phyloP scores from a whole-genome alignment of 495 filamentous ascomycete species.

The Viridothelium virens region DNA sequence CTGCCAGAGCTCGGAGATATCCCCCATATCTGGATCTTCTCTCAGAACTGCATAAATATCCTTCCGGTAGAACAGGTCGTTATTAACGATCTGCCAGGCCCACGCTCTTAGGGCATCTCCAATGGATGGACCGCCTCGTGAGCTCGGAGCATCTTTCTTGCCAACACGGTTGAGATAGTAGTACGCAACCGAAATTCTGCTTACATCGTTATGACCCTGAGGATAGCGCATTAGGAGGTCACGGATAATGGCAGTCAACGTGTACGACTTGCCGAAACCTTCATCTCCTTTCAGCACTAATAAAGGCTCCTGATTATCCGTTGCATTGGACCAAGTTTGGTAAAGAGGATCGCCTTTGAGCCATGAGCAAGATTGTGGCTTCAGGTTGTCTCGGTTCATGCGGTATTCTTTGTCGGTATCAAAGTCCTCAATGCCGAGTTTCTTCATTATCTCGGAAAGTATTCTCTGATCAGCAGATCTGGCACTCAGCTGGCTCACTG shows the following conservation, averaged over 20 bases:
- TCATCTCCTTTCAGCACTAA: background rate
- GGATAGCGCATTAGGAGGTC: background rate
- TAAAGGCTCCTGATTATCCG: background rate
- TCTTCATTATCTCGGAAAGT: background rate
- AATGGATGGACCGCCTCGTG: background rate
- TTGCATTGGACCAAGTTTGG: background rate
- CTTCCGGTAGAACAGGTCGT: background rate
- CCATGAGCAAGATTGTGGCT: background rate
- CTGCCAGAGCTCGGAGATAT: background rate
- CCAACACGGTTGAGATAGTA: background rate
- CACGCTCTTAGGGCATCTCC: background rate
- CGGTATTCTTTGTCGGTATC: background rate
- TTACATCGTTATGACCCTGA: background rate
- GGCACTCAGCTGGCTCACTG: background rate
- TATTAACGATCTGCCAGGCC: background rate
- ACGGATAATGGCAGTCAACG: background rate
- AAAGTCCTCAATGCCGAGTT: background rate
- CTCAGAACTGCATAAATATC: background rate
- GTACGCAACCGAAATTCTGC: background rate
- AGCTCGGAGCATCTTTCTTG: background rate
- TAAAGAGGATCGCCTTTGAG: background rate
- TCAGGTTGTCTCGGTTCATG: background rate
- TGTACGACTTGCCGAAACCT: background rate
- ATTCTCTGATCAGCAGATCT: background rate
- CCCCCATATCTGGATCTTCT: background rate